A percentile compares a stretch with the other conserved stretches of the same genome.
Conservation (phyloP, 1,139 yeast genomes). For the Taiozyma onychis region DNA sequence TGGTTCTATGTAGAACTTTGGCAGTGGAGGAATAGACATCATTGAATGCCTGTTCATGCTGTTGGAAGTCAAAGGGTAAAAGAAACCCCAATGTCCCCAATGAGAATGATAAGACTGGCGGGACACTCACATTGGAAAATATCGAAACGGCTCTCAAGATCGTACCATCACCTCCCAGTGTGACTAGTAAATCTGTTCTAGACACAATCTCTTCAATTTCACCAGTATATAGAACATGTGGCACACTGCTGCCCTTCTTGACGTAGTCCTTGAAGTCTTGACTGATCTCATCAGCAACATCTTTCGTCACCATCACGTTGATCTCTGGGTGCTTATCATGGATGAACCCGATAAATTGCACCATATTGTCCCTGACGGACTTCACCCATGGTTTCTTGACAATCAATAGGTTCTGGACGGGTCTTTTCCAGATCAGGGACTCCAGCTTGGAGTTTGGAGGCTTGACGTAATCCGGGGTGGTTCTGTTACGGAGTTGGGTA, state of each 20-base stretch:
- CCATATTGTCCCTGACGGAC: slow-evolving; percentile 60
- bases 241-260: slow-evolving; percentile 18
- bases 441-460: slow-evolving; percentile 44
- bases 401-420: slow-evolving; percentile 65
- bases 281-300: slow-evolving; percentile 67
- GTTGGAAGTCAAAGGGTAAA: slow-evolving; percentile 75
- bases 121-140: slow-evolving; percentile 66
- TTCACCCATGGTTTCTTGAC: slow-evolving; percentile 82
- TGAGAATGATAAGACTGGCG: slow-evolving; percentile 86
- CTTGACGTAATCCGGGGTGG: slow-evolving; percentile 36
- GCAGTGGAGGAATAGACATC: slow-evolving; percentile 64
- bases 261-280: slow-evolving; percentile 32
- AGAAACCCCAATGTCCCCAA: slow-evolving; percentile 90
- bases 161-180: slow-evolving; percentile 96
- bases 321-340: slow-evolving; percentile 58
- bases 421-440: slow-evolving; percentile 43
- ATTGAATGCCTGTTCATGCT: slow-evolving; percentile 54
- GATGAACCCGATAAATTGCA: slow-evolving; percentile 51
- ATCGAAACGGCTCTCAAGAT: slow-evolving; percentile 64
- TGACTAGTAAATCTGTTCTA: slow-evolving; percentile 65
- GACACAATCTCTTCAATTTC: slow-evolving; percentile 46
- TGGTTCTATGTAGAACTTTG: slow-evolving; percentile 62
- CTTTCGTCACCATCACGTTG: slow-evolving; percentile 71
- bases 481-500: slow-evolving; percentile 13
- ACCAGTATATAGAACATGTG: slow-evolving; percentile 51